phyloP scores from a whole-genome alignment of 2,329 filamentous ascomycete species.

The Penicillium sp. region DNA sequence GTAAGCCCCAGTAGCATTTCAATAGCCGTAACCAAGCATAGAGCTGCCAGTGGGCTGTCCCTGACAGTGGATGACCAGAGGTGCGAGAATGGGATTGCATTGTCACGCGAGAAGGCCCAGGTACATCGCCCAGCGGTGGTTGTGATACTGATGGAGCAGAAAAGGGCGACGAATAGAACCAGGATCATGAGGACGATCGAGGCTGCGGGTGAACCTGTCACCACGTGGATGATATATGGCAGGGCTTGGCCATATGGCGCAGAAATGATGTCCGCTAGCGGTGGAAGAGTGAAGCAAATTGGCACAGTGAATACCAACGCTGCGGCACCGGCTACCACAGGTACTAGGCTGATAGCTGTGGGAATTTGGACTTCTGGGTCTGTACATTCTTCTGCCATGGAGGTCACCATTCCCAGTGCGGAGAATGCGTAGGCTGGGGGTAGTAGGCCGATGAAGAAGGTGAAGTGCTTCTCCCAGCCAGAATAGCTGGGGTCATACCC shows the following conservation, averaged over 20 bases:
- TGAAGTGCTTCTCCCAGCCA: constrained; percentile 58
- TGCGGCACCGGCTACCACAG: constrained; percentile 51
- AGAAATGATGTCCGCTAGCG: too few species aligned
- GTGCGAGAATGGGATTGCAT: constrained; percentile 45
- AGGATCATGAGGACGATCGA: constrained; percentile 31
- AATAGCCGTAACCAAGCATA: constrained; percentile 47
- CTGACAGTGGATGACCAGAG: constrained; percentile 31
- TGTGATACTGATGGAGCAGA: constrained; percentile 56
- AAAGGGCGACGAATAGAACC: constrained; percentile 52
- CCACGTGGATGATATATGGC: too few species aligned
- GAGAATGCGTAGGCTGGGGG: constrained; percentile 60
- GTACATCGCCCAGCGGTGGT: constrained; percentile 50
- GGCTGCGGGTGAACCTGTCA: too few species aligned
- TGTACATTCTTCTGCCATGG: constrained; percentile 61
- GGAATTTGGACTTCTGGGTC: constrained; percentile 55
- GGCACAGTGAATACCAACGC: constrained; percentile 55
- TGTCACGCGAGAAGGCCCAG: constrained; percentile 49
- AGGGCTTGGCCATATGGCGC: too few species aligned
- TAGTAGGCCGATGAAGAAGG: constrained; percentile 63
- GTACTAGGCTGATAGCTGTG: constrained; percentile 50
- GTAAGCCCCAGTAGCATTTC: constrained; percentile 53
- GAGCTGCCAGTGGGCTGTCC: constrained; percentile 1
- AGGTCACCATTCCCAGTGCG: constrained; percentile 62
- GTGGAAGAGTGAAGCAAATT: too few species aligned
- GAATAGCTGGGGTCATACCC: constrained; percentile 37